Evolutionary conservation across 768 basidiomycete genomes (phyloP), one percentile per base, ranked within the genome.

Genomic region (Fomitopsis pulvina): DNA sequence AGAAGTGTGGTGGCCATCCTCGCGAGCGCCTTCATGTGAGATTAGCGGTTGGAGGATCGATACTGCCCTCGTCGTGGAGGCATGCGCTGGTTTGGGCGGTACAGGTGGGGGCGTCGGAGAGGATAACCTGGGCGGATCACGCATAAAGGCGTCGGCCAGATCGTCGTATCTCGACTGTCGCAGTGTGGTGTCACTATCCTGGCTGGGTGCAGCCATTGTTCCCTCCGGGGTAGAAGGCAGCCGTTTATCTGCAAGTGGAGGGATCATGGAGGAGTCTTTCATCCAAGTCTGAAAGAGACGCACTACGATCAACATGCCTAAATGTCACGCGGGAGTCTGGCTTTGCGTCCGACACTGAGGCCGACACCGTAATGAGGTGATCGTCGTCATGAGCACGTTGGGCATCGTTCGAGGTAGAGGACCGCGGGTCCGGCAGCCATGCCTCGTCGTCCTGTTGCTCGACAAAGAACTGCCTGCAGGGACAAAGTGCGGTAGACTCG

Each of bases 91-190:
- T 38, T 57, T 57, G 18, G 53, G 53, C 16, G 56, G 56, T 12
- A 54, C 44, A 14, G 56, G 56, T 4, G 56, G 56, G 26, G 56
- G 53, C 29, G 46, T 29, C 22, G 48, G n/a, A 22, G 34, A 37
- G 34, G 22, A 12, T n/a, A 40, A 21, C 11, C 32, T 16, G 16
- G 45, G 47, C 6, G 47, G 47, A n/a, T 48, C 38, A 7, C 38
- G 21, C 14, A 20, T 40, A 9, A 48, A 16, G 7, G 34, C 47
- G 14, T 48, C 47, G 3, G 38, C 47, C 5, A 40, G 37, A 6
- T 39, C 47, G 24, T 48, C 38, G 38, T 48, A 48, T 26, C 28
- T 34, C 18, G 47, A 48, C 6, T 40, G 47, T 16, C 37, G 29
- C 10, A 37, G 18, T 7, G 45, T 45, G 22, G 38, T 8, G 3